phyloP scores from a whole-genome alignment of 805 yeast genomes.

The Candida boidinii region DNA sequence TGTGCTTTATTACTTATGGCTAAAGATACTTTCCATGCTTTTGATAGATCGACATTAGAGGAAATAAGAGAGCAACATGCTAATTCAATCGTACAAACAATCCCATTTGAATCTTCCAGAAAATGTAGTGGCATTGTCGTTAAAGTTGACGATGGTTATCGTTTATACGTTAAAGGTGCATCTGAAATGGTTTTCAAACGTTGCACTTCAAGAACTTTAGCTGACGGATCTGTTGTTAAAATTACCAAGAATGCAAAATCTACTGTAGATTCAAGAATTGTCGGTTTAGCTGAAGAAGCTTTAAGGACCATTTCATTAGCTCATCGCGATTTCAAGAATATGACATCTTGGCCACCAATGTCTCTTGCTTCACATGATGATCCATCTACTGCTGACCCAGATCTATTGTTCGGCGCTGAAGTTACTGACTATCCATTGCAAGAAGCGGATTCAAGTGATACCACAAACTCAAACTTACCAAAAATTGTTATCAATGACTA shows the following conservation, averaged over 20 bases:
- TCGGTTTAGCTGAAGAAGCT: slow-evolving; percentile 63
- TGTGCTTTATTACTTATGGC: slow-evolving; percentile 76
- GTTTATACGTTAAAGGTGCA: slow-evolving; percentile 84
- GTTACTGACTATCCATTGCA: no score
- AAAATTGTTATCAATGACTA: slow-evolving; percentile 21
- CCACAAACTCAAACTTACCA: slow-evolving; percentile 13
- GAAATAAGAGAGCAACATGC: slow-evolving; percentile 29
- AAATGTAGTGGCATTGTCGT: slow-evolving; percentile 88
- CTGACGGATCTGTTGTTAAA: slow-evolving; percentile 21
- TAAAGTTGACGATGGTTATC: slow-evolving; percentile 33
- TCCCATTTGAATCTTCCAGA: slow-evolving; percentile 88
- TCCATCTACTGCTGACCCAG: slow-evolving; percentile 34
- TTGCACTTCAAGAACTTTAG: slow-evolving; percentile 35
- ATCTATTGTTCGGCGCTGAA: slow-evolving; percentile 30
- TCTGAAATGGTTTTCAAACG: slow-evolving; percentile 73
- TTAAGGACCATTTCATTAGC: slow-evolving; percentile 85
- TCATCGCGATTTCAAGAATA: slow-evolving; percentile 55
- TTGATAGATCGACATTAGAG: slow-evolving; percentile 34
- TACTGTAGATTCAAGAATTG: slow-evolving; percentile 22
- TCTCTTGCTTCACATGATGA: slow-evolving; percentile 26
- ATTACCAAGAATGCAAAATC: slow-evolving; percentile 23
- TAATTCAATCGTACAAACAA: slow-evolving; percentile 48
- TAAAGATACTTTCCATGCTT: slow-evolving; percentile 41
- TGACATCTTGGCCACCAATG: slow-evolving; percentile 61
- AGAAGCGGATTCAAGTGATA: slow-evolving; percentile 18